Evolutionary conservation across 1,284 basidiomycete genomes (phyloP).

Genomic region (Cryptococcus sp.): DNA sequence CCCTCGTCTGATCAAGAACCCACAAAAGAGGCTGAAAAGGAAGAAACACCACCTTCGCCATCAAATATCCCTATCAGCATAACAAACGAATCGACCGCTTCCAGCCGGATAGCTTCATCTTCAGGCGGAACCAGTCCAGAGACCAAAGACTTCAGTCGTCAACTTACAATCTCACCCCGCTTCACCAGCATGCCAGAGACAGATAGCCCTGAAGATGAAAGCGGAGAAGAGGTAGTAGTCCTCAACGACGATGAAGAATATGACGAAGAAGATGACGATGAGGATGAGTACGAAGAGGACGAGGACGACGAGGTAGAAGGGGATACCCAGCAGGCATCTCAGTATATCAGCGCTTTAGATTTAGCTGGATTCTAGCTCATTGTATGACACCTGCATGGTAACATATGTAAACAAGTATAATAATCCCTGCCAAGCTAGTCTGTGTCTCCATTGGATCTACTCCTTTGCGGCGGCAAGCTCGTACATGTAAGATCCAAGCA

Average conservation of each 20-base stretch:
- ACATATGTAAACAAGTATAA: neutral
- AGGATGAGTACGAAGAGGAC: conserved; percentile 36
- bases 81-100: neutral
- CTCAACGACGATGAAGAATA: conserved; percentile 17
- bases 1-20: neutral
- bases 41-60: too few relatives aligned
- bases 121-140: neutral
- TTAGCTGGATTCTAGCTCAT: conserved; percentile 25
- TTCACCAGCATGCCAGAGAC: too few relatives aligned
- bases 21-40: too few relatives aligned
- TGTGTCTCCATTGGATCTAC: conserved; percentile 1
- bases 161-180: neutral
- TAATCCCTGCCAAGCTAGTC: too few relatives aligned
- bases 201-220: neutral
- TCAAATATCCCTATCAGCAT: neutral
- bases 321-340: conserved; percentile 29
- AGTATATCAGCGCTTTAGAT: conserved; percentile 42
- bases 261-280: conserved; percentile 28
- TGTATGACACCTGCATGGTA: neutral
- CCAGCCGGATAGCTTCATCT: neutral
- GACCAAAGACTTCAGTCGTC: neutral
- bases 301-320: conserved; percentile 38
- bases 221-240: conserved; percentile 1
- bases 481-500: conserved; percentile 78
- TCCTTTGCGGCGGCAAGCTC: conserved; percentile 56